These are phyloP conservation scores for Pseudogymnoascus pannorum DNA, from an alignment of 2,329 filamentous ascomycete species.

Conservation along the genomic window DNA sequence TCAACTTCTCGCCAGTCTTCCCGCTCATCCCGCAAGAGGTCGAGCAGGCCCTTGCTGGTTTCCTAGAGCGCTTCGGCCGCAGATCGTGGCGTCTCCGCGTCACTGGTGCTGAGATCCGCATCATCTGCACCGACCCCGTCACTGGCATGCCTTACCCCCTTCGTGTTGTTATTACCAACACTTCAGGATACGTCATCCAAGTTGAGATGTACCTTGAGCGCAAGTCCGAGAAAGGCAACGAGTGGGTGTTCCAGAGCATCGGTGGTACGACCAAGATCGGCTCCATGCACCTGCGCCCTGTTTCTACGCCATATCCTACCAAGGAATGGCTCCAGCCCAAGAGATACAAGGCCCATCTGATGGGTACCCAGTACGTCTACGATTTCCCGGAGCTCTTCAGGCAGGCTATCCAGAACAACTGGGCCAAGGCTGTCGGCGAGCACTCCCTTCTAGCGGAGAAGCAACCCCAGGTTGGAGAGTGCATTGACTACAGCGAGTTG, in stretches of 20 bases:
- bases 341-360: conserved; percentile 97
- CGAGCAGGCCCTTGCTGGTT: conserved; percentile 85
- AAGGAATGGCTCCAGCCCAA: conserved; percentile 99
- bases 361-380: conserved; percentile 99
- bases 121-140: conserved; percentile 86
- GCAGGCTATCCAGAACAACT: conserved; percentile 94
- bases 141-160: conserved; percentile 85
- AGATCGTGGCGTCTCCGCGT: conserved; percentile 95
- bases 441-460: conserved; percentile 68
- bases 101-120: conserved; percentile 94
- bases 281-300: conserved; percentile 85
- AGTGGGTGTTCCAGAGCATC: conserved; percentile 98
- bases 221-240: conserved; percentile 88
- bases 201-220: conserved; percentile 97
- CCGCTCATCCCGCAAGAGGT: conserved; percentile 83
- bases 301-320: conserved; percentile 88
- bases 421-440: conserved; percentile 68
- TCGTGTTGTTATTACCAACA: conserved; percentile 95
- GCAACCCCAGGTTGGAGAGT: conserved; percentile 79
- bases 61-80: conserved; percentile 92
- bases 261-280: conserved; percentile 92
- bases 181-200: conserved; percentile 93
- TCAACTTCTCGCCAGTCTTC: conserved; percentile 98
- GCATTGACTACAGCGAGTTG: conserved; percentile 88
- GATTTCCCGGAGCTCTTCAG: conserved; percentile 99